phyloP scores from a whole-genome alignment of 129 eudicot species.

The sunflower (Helianthus annuus) region DNA sequence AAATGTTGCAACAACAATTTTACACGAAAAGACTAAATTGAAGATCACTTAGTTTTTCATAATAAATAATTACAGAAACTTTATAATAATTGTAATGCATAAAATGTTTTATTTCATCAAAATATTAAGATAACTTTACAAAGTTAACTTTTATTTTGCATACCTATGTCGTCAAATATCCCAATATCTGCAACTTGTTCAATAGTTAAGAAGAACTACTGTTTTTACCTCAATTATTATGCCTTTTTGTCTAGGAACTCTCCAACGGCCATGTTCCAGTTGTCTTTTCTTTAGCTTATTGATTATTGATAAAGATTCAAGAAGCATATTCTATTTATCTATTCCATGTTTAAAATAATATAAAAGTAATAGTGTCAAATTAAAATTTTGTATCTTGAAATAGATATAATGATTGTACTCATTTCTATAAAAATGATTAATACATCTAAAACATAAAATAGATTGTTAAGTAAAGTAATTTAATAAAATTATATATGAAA shows the following conservation, averaged over 20 bases:
- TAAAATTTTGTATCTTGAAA: neutral
- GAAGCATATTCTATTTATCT: neutral
- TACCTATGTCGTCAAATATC: neutral
- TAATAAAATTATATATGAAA: neutral
- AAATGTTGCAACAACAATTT: too few species aligned
- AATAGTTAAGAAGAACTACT: neutral
- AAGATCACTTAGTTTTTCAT: too few species aligned
- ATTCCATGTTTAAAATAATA: neutral
- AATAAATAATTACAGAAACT: too few species aligned
- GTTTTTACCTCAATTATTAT: neutral
- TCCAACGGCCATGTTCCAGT: neutral
- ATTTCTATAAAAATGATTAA: neutral
- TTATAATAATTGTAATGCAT: neutral
- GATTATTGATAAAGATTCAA: neutral
- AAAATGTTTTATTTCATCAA: too few species aligned
- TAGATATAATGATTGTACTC: neutral
- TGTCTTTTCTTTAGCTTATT: conserved; percentile 8
- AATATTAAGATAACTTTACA: neutral
- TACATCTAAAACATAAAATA: neutral
- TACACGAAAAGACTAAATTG: too few species aligned
- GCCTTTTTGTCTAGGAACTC: neutral
- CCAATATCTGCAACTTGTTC: neutral
- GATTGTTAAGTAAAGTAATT: neutral
- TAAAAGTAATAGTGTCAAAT: neutral
- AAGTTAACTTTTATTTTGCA: neutral